Conservation (phyloP, 345 rosid species). For the Acer saccharum region DNA sequence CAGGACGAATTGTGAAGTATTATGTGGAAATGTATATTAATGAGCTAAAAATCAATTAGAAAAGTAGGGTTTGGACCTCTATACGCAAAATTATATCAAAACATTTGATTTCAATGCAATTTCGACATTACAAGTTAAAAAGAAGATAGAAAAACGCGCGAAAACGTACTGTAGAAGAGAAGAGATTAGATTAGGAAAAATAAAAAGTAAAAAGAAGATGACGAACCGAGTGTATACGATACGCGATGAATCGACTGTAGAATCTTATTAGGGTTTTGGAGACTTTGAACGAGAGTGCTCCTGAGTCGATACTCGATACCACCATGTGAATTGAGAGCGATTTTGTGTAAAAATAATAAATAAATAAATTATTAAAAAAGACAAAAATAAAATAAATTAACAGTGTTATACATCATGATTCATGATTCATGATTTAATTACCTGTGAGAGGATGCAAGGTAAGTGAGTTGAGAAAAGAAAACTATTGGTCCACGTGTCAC, state of each 20-base stretch:
- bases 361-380: no score
- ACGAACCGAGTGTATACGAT: slow-evolving; percentile 2
- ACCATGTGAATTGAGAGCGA: not conserved
- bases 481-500: no score
- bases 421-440: no score
- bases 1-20: no score
- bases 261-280: not conserved
- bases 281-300: not conserved
- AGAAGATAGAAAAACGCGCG: not conserved
- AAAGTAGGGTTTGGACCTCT: not conserved
- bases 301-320: not conserved
- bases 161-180: no score
- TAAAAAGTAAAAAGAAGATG: not conserved
- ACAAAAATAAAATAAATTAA: no score
- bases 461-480: no score
- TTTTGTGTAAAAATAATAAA: no score
- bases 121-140: not conserved
- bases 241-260: not conserved
- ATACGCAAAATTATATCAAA: not conserved
- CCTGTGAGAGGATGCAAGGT: no score
- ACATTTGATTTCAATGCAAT: not conserved
- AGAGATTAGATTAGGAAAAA: no score
- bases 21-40: not conserved
- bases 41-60: not conserved
- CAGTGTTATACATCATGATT: no score